phyloP scores from a whole-genome alignment of 805 yeast genomes.

The Saccharomyces kudriavzevii region DNA sequence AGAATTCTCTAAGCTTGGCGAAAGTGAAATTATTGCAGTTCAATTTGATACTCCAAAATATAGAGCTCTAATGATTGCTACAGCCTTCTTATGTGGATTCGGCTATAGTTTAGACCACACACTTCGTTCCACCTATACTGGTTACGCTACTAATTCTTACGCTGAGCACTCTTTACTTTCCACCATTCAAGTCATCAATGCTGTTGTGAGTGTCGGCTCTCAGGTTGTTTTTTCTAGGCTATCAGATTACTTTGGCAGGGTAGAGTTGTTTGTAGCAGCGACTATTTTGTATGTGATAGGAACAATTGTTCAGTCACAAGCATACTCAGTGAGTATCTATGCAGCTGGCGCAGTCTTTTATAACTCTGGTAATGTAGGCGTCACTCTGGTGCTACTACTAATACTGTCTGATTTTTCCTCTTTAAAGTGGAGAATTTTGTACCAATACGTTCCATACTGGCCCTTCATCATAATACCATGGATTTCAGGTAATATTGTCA shows the following conservation, averaged over 20 bases:
- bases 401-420: constrained; percentile 50
- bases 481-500: constrained; percentile 46
- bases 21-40: background rate
- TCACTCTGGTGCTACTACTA: constrained; percentile 43
- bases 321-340: constrained; percentile 46
- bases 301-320: constrained; percentile 55
- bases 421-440: constrained; percentile 51
- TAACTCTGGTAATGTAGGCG: constrained; percentile 48
- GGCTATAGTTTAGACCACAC: background rate
- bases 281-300: constrained; percentile 54
- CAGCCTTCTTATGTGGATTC: background rate
- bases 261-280: constrained; percentile 41
- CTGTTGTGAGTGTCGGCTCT: constrained; percentile 59
- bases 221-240: constrained; percentile 58
- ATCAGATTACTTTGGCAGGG: constrained; percentile 60
- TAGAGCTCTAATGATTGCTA: background rate
- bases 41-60: background rate
- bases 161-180: constrained; percentile 46
- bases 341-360: constrained; percentile 59
- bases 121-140: constrained; percentile 12
- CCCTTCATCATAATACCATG: constrained; percentile 62
- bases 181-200: constrained; percentile 49
- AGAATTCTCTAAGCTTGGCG: background rate
- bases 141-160: constrained; percentile 50
- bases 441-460: constrained; percentile 47